Evolutionary conservation across 2,329 filamentous ascomycete species (phyloP).

Genomic region (Paradendryphiella salina): DNA sequence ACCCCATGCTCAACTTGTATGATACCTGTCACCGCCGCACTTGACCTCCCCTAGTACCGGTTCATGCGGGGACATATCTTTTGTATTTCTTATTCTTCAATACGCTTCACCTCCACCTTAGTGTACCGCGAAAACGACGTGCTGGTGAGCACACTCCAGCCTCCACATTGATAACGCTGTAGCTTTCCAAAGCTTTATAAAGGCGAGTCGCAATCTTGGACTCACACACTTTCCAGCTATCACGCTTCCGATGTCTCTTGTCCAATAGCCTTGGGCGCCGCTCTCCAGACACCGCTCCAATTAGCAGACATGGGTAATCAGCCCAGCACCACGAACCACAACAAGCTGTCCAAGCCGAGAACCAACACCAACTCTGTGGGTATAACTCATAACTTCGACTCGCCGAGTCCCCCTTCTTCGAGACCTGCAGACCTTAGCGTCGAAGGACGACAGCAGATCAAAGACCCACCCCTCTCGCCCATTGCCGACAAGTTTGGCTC

Average conservation of each 20-base stretch:
- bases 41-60: slow-evolving; percentile 21
- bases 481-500: slow-evolving; percentile 29
- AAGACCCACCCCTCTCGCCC: slow-evolving; percentile 36
- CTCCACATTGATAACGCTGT: slow-evolving; percentile 20
- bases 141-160: slow-evolving; percentile 18
- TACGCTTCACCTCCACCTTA: slow-evolving; percentile 15
- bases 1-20: slow-evolving; percentile 19
- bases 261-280: slow-evolving; percentile 21
- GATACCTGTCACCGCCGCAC: slow-evolving; percentile 19
- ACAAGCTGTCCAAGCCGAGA: slow-evolving; percentile 44
- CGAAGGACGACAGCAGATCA: slow-evolving; percentile 37
- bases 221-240: slow-evolving; percentile 12
- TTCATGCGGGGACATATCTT: slow-evolving; percentile 15
- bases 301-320: slow-evolving; percentile 38
- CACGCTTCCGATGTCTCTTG: slow-evolving; percentile 20
- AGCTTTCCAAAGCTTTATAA: slow-evolving; percentile 11
- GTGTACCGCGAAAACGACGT: slow-evolving; percentile 17
- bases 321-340: slow-evolving; percentile 29
- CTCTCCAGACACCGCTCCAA: slow-evolving; percentile 22
- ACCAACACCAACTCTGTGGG: slow-evolving; percentile 41
- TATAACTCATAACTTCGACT: slow-evolving; percentile 23
- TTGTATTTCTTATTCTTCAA: slow-evolving; percentile 21
- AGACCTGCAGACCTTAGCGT: slow-evolving; percentile 33
- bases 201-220: slow-evolving; percentile 17
- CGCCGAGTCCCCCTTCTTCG: slow-evolving; percentile 28